Evolutionary conservation across 495 filamentous ascomycete genomes (phyloP).

Genomic region (Ramalina peruviana): DNA sequence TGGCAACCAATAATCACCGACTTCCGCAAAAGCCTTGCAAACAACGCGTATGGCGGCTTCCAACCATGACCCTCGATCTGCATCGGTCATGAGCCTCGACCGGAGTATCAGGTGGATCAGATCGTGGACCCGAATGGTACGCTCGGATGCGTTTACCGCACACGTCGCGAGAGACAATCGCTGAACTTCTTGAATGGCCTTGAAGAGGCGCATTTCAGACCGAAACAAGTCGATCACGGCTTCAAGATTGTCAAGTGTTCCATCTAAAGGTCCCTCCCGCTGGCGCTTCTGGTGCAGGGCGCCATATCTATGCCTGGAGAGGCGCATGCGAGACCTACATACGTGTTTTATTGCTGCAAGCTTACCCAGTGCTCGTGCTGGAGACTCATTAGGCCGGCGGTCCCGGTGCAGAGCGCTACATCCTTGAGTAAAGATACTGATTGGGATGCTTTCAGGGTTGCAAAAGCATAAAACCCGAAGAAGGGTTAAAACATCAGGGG

Average conservation of each 20-base stretch:
- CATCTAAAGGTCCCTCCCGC: too few relatives aligned
- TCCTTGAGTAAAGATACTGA: slow-evolving; percentile 5
- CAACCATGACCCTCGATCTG: slow-evolving; percentile 6
- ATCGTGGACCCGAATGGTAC: slow-evolving; percentile 2
- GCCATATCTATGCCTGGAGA: too few relatives aligned
- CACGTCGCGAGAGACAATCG: slow-evolving; percentile 1
- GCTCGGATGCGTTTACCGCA: not conserved
- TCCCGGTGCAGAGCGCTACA: slow-evolving; percentile 1
- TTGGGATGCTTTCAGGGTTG: slow-evolving; percentile 4
- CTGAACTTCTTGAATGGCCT: slow-evolving; percentile 4
- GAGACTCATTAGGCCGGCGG: not conserved
- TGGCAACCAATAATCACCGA: slow-evolving; percentile 3
- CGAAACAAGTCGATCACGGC: not conserved
- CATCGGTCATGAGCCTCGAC: not conserved
- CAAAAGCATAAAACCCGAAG: slow-evolving; percentile 2
- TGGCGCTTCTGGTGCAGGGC: too few relatives aligned
- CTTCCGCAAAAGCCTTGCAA: slow-evolving; percentile 5
- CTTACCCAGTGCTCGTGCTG: not conserved
- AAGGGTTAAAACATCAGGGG: slow-evolving; percentile 1
- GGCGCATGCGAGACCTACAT: too few relatives aligned
- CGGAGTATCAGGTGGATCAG: slow-evolving; percentile 2
- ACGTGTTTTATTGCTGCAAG: not conserved
- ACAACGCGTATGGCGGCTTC: slow-evolving; percentile 2
- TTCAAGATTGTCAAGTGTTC: not conserved
- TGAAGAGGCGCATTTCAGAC: not conserved